Evolutionary conservation across 2,329 filamentous ascomycete genomes (phyloP), one percentile per base, ranked within the genome.

Genomic region (Stemphylium beticola): DNA sequence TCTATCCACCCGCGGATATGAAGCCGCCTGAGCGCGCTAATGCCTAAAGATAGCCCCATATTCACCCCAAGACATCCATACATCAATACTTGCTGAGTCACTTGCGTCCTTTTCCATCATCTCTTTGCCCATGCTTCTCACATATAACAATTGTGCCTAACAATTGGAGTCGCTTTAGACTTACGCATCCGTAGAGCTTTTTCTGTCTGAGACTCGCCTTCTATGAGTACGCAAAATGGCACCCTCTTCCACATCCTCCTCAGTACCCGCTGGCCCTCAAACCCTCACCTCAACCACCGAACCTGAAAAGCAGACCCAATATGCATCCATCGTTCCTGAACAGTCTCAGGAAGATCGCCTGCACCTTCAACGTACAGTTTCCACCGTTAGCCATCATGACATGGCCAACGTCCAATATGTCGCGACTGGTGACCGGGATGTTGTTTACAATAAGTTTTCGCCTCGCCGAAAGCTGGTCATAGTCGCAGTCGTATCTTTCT

Each of bases 401-500:
- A 72, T 74, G 67, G 54, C 69, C 7, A 52, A 64, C 24, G 61
- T 68, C 4, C 44, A 57, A 2, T 71, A 71, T 40, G 58, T 68
- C 8, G 66, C 55, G 4, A 73, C 70, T 1, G 69, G 69, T 29
- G 71, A 73, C 43, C 43, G 79, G 49, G 82, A 83, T 32, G 81
- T 82, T 39, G 76, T 84, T 57, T 93, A 92, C 77, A 82, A 87
- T 64, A 82, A 82, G 15, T 82, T 92, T 57, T 82, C 87, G 0
- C 74, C 76, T 3, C 76, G 77, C 14, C 83, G 87, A 36, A 95
- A 93, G 74, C 69, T 81, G 2, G 67, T 86, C 57, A 89, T 93
- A 47, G 87, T 92, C 14, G 78, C 79, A 9, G 82, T 92, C 5
- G 76, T 93, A 47, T 87, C 89, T 0, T 90, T 88, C 68, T 92